phyloP scores from a whole-genome alignment of 2,329 filamentous ascomycete genomes.

The Penicillium sp. region DNA sequence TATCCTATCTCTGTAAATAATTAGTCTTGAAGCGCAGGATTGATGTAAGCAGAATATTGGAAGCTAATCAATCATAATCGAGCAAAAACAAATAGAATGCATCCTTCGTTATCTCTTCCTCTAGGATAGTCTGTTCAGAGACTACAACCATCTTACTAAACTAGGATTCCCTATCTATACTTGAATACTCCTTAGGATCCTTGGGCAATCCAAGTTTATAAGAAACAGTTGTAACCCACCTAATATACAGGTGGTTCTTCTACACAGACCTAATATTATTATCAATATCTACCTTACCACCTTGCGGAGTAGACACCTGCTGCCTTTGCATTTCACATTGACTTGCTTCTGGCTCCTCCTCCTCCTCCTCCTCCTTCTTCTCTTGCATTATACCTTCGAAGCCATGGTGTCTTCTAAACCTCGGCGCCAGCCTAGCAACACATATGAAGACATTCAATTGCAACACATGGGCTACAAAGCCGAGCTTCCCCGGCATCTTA shows the following conservation, averaged over 20 bases:
- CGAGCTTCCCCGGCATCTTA: slow-evolving; percentile 62
- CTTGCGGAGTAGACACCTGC: neutral
- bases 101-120: neutral
- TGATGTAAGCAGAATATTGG: neutral
- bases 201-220: neutral
- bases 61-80: neutral
- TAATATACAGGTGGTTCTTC: neutral
- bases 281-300: neutral
- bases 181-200: neutral
- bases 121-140: neutral
- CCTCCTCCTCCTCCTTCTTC: neutral
- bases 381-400: neutral
- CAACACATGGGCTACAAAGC: slow-evolving; percentile 65
- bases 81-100: neutral
- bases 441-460: slow-evolving; percentile 30
- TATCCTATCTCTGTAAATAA: neutral
- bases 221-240: neutral
- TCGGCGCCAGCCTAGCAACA: neutral
- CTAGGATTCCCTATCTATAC: neutral
- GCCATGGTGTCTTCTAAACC: neutral
- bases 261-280: neutral
- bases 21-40: neutral
- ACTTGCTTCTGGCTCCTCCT: neutral
- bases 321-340: neutral
- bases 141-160: neutral